Base-by-base conservation (phyloP, 768 basidiomycete genomes). In the Termitomyces sp. region DNA sequence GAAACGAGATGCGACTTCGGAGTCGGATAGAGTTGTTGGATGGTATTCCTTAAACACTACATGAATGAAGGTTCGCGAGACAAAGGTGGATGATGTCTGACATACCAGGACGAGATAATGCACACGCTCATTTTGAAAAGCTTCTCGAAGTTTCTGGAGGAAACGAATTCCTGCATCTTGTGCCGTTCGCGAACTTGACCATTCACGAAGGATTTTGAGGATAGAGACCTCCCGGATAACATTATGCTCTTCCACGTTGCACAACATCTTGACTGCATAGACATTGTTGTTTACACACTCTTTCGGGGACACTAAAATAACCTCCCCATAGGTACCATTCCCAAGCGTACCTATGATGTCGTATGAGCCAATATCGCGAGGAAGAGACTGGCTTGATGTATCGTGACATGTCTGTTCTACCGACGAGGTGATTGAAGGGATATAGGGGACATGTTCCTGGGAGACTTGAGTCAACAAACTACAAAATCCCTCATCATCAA, bases 21-120 rank as follows among this genome's bases (percentile, higher is more conserved):
- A 67, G 53, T 73, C 58, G 5, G 66, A 63, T 22, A 75, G 55
- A 24, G 72, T 68, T 1, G 63, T 62, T 16, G 71, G 68, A 57
- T 73, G 67, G 51, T 72, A 69, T 63, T 71, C 68, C 71, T 73
- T 32, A 3, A 32, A 39, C 16, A 27, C 12, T 13, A 14, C 7
- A 41, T 51, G 34, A 52, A 58, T 16, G 22, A 51, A 20, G 4
- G 8, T 16, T 42, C 46, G n/a, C 13, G 32, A 13, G 48, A 46
- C 24, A 36, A 57, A 37, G 26, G 44, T n/a, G 18, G 8, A 53
- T 18, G 20, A 44, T 27, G 32, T 24, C 36, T 24, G 20, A 51
- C 62, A 34, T 41, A 71, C 71, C 61, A 71, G 44, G 26, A 69
- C 63, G 8, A 71, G 66, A 55, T 61, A 71, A 32, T 64, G 48